Conservation (phyloP, 257 asterid species). For the Nicotiana benthamiana region DNA sequence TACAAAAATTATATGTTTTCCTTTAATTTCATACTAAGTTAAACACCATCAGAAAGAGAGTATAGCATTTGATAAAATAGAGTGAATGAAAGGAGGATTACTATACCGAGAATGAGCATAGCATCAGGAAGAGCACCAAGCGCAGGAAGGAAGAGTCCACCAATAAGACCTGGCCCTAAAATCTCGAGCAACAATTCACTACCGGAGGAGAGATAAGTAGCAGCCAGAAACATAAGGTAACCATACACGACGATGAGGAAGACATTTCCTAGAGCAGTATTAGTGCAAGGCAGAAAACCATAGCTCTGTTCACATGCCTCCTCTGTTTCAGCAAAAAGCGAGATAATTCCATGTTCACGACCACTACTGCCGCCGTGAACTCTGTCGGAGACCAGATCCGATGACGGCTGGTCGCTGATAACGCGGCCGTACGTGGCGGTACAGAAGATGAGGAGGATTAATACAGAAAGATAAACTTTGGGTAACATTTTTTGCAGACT, state of each 20-base stretch:
- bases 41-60: too few relatives aligned
- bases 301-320: constrained; percentile 75
- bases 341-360: constrained; percentile 12
- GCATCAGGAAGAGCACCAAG: constrained; percentile 99
- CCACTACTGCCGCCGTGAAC: background rate
- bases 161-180: constrained; percentile 82
- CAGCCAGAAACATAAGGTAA: constrained; percentile 71
- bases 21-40: too few relatives aligned
- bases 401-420: constrained; percentile 30
- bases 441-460: constrained; percentile 34
- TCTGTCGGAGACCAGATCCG: constrained; percentile 50
- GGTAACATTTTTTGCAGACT: background rate
- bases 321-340: constrained; percentile 32
- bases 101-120: constrained; percentile 71
- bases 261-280: constrained; percentile 54
- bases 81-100: background rate
- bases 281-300: constrained; percentile 84
- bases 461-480: constrained; percentile 4
- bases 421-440: constrained; percentile 37
- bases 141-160: constrained; percentile 78
- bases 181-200: constrained; percentile 86
- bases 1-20: too few relatives aligned
- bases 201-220: constrained; percentile 65
- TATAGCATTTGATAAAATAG: background rate
- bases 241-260: constrained; percentile 73